phyloP scores from a whole-genome alignment of 177 flowering plant species.

The Telopea speciosissima region DNA sequence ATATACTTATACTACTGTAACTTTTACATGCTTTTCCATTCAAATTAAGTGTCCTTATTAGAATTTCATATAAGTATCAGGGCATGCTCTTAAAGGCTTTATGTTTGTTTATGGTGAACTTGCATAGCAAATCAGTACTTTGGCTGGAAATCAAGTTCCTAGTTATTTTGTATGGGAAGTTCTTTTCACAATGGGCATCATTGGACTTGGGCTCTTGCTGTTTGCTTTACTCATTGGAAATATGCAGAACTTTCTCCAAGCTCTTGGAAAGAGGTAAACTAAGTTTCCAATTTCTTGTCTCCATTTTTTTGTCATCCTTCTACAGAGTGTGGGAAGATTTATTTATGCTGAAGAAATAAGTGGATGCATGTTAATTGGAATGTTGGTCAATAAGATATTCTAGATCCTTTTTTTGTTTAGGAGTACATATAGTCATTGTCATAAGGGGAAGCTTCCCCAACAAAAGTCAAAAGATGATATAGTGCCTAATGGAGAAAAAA shows the following conservation, averaged over 20 bases:
- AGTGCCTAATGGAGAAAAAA: too few species aligned
- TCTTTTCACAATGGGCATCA: slow-evolving; percentile 70
- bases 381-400: not conserved
- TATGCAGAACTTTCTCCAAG: slow-evolving; percentile 85
- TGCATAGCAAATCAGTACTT: slow-evolving; percentile 83
- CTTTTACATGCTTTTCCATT: not conserved
- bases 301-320: not conserved
- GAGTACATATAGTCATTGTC: too few species aligned
- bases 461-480: too few species aligned
- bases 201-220: slow-evolving; percentile 68
- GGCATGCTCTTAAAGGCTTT: slow-evolving; percentile 2
- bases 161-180: slow-evolving; percentile 75
- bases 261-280: slow-evolving; percentile 69
- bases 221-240: slow-evolving; percentile 82
- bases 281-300: not conserved
- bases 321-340: slow-evolving; percentile 57
- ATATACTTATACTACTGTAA: too few species aligned
- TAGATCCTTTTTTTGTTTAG: too few species aligned
- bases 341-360: slow-evolving; percentile 22
- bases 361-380: not conserved
- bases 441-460: too few species aligned
- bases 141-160: slow-evolving; percentile 81
- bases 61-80: not conserved
- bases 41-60: too few species aligned
- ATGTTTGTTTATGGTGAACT: slow-evolving; percentile 2